Percentiles rank a stretch among this genome's conserved stretches.
These are phyloP conservation scores for Cladophialophora yegresii DNA, from an alignment of 2,329 filamentous ascomycete genomes.

Conservation along the genomic window DNA sequence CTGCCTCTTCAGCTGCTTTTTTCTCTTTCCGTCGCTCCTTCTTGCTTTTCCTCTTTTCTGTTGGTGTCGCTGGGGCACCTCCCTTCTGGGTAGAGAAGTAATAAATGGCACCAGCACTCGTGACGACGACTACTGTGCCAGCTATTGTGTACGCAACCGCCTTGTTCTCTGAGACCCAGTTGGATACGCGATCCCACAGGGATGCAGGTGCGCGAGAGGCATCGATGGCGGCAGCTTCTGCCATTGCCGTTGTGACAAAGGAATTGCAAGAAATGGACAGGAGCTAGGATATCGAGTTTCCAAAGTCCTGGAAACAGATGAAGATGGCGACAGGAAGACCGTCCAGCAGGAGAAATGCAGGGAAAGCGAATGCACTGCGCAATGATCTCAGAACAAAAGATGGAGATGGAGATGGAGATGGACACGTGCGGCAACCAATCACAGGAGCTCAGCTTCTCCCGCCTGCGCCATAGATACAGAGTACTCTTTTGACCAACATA, in stretches of 20 bases:
- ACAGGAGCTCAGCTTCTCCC: not conserved
- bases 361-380: slow-evolving; percentile 7
- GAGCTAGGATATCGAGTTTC: not conserved
- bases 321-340: slow-evolving; percentile 1
- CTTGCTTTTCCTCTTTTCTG: slow-evolving; percentile 74
- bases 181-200: slow-evolving; percentile 85
- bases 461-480: not conserved
- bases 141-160: slow-evolving; percentile 94
- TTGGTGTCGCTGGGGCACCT: slow-evolving; percentile 41
- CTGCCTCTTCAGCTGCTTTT: slow-evolving; percentile 61
- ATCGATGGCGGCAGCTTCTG: slow-evolving; percentile 28
- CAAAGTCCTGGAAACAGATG: not conserved
- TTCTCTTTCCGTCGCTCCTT: slow-evolving; percentile 88
- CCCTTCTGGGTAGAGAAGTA: slow-evolving; percentile 66
- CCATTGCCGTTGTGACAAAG: slow-evolving; percentile 15
- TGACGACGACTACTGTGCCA: slow-evolving; percentile 87
- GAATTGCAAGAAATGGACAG: not conserved
- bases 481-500: too few species aligned
- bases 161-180: slow-evolving; percentile 95
- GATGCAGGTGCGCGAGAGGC: slow-evolving; percentile 57
- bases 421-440: not conserved
- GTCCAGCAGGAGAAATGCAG: not conserved
- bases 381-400: slow-evolving; percentile 11
- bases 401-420: slow-evolving; percentile 1
- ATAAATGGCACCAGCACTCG: slow-evolving; percentile 88